A percentile compares a stretch with the other conserved stretches of the same genome.
Evolutionary conservation across 331 rosid genomes (phyloP).

Genomic region (Rosa hybrid): DNA sequence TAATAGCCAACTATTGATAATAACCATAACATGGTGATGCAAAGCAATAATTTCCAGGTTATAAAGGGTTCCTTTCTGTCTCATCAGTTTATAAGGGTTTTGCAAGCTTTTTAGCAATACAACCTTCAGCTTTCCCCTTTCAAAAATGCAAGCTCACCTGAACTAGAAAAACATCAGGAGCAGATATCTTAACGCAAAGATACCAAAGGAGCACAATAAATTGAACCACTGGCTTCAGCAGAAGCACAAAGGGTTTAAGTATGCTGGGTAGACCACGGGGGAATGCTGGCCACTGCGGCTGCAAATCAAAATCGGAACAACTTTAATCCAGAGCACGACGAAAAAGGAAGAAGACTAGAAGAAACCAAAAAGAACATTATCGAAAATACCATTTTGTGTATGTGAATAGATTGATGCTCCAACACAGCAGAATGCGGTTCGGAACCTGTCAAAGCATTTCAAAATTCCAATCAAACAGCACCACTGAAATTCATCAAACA

Average conservation of each 20-base stretch:
- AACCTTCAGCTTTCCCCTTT: neutral
- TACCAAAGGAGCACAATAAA: slow-evolving; percentile 79
- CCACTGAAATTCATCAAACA: neutral
- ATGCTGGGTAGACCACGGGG: slow-evolving; percentile 54
- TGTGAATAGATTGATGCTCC: slow-evolving; percentile 64
- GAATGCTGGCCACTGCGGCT: slow-evolving; percentile 71
- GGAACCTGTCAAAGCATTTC: slow-evolving; percentile 58
- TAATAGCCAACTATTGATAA: neutral
- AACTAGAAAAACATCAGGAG: slow-evolving; percentile 81
- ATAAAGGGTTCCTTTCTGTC: neutral
- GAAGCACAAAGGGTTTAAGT: slow-evolving; percentile 60
- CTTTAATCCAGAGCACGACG: neutral
- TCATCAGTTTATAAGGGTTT: neutral
- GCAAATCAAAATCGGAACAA: slow-evolving; percentile 26
- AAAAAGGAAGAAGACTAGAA: neutral
- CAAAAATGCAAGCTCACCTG: slow-evolving; percentile 59
- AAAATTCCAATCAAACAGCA: slow-evolving; percentile 20
- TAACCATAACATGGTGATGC: neutral
- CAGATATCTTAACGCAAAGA: slow-evolving; percentile 66
- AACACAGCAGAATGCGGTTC: slow-evolving; percentile 74
- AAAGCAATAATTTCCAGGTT: neutral
- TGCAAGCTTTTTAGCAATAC: neutral
- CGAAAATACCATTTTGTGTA: slow-evolving; percentile 65
- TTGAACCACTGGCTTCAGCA: slow-evolving; percentile 81
- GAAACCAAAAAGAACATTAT: neutral